Conservation (phyloP, 139 green algal genomes). For the Zygnema cylindricum region DNA sequence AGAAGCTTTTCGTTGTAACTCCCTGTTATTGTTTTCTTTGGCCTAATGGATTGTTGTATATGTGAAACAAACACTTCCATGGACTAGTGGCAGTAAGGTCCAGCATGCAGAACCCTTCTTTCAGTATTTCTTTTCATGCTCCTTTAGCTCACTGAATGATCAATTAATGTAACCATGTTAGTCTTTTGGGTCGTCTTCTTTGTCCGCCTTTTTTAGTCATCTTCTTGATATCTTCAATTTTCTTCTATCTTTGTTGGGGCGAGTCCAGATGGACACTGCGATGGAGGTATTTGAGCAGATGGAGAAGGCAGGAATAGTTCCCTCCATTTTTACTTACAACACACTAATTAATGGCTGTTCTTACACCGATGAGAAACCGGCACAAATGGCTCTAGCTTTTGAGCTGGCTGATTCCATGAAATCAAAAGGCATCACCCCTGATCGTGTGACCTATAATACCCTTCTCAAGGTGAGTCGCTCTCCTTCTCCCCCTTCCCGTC, state of each 20-base stretch:
- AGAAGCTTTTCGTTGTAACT: no score
- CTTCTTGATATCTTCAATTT: no score
- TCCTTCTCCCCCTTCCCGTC: not conserved
- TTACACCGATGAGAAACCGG: not conserved
- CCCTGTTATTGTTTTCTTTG: no score
- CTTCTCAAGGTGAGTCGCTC: slow-evolving; percentile 12
- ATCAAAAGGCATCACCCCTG: not conserved
- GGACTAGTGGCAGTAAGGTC: no score
- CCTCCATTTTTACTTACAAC: slow-evolving; percentile 3
- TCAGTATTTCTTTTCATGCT: no score
- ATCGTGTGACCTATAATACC: slow-evolving; percentile 5
- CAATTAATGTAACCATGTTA: no score
- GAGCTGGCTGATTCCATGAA: slow-evolving; percentile 17
- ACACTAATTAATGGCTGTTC: slow-evolving; percentile 24
- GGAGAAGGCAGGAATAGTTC: not conserved
- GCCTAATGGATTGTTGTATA: no score
- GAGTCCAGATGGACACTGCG: not conserved
- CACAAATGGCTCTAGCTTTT: slow-evolving; percentile 1
- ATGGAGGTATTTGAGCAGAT: slow-evolving; percentile 18
- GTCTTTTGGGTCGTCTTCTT: no score
- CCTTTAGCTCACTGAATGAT: no score
- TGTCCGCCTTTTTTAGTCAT: no score
- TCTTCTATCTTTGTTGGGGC: not conserved
- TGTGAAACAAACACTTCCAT: no score
- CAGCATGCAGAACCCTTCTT: no score